Conservation (phyloP, 257 asterid species). For the Penstemon eatonii region DNA sequence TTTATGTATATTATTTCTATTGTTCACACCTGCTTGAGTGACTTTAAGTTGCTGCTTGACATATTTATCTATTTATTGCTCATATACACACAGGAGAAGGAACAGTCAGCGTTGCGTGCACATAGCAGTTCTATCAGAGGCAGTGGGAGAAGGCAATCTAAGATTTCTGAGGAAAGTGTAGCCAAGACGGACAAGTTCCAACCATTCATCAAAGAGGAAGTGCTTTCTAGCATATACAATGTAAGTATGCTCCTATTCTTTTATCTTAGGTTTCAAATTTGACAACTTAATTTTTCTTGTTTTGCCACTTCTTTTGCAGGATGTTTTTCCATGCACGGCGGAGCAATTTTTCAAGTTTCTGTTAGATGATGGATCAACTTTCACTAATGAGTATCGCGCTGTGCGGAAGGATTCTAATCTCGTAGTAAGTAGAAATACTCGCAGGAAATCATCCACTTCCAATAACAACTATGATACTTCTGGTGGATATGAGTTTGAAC, state of each 20-base stretch:
- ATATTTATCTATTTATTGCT: slow-evolving; percentile 22
- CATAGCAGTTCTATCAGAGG: slow-evolving; percentile 60
- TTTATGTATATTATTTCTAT: not conserved
- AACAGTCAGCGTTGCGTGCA: slow-evolving; percentile 60
- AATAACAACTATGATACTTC: slow-evolving; percentile 1
- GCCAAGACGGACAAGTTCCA: slow-evolving; percentile 47
- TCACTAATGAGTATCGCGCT: slow-evolving; percentile 71
- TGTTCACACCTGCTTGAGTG: slow-evolving; percentile 13
- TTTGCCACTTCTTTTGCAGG: slow-evolving; percentile 50
- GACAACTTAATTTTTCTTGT: slow-evolving; percentile 20
- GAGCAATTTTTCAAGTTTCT: slow-evolving; percentile 78
- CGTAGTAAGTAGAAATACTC: slow-evolving; percentile 47
- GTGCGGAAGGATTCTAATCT: slow-evolving; percentile 77
- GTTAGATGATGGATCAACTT: slow-evolving; percentile 75
- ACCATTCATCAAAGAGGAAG: slow-evolving; percentile 85
- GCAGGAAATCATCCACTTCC: slow-evolving; percentile 3
- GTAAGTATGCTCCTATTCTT: slow-evolving; percentile 40
- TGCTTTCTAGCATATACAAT: slow-evolving; percentile 60
- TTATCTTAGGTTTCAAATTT: slow-evolving; percentile 21
- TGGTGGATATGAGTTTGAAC: slow-evolving; percentile 17
- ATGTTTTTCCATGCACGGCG: slow-evolving; percentile 73
- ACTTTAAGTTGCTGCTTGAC: slow-evolving; percentile 21
- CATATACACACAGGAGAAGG: slow-evolving; percentile 49
- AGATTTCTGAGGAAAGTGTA: slow-evolving; percentile 47
- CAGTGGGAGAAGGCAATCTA: slow-evolving; percentile 38